Base-by-base conservation (phyloP, 208 protist species). In the Trypanosoma conorhini region DNA sequence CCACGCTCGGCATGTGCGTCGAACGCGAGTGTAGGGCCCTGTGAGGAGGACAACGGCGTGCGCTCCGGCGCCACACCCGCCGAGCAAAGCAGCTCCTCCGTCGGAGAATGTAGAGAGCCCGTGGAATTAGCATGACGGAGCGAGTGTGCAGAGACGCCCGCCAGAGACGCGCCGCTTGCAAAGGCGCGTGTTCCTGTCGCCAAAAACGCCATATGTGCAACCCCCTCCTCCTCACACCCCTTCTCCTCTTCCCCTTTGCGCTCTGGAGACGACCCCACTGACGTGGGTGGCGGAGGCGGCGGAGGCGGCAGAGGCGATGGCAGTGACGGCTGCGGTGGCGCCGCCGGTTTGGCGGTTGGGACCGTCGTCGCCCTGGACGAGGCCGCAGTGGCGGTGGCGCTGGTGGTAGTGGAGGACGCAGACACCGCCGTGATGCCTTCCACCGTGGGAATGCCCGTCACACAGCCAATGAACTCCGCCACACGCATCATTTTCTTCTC, bases 401-500 rank as follows among this genome's bases (percentile, higher is more conserved):
- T n/a, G n/a, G n/a, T n/a, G n/a, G n/a, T n/a, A n/a, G n/a, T n/a
- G 42, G 42, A 48, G 42, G 42, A 48, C 8, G 42, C 42, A 8
- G 22, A 50, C 15, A 30, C 28, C 28, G 59, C 12, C 8, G n/a
- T 26, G 22, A 31, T 50, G 33, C 26, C 67, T 8, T 52, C 42
- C 2, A 19, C 38, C 30, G 22, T 21, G 26, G 61, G 21, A 55
- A 62, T 65, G 5, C 74, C 69, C 44, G 77, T 60, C 33, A 84
- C 62, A 15, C 72, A 46, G 24, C 63, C 71, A 66, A 85, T 68
- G 50, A 79, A 77, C 21, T 61, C 12, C 42, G 63, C 59, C 51
- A 62, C 77, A 51, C 80, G 76, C 50, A 78, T 48, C 38, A 91
- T 35, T 54, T 91, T 91, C 1, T 33, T 38, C 30, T 86, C 73